phyloP scores from a whole-genome alignment of 257 asterid genomes.

The Hygrophila difformis region DNA sequence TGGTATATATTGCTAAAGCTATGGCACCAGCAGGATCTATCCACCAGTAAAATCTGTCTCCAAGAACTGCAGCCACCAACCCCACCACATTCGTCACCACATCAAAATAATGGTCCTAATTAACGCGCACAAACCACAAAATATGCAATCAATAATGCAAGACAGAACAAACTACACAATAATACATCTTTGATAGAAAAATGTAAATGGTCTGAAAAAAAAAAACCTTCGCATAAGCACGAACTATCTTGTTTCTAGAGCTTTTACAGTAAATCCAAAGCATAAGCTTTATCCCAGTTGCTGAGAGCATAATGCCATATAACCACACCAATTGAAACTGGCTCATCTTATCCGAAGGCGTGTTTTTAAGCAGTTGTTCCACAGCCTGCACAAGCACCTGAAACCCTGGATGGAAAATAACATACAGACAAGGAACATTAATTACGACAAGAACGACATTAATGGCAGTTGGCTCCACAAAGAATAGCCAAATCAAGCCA shows the following conservation, averaged over 20 bases:
- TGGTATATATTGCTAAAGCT: conserved; percentile 75
- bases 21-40: conserved; percentile 87
- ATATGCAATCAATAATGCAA: background rate
- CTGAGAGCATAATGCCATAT: conserved; percentile 66
- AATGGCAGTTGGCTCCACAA: too few species aligned
- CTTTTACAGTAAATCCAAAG: conserved; percentile 92
- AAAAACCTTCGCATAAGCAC: conserved; percentile 83
- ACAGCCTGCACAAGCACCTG: conserved; percentile 79
- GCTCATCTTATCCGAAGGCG: conserved; percentile 49
- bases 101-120: conserved; percentile 87
- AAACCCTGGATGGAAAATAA: conserved; percentile 42
- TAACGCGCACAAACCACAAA: background rate
- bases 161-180: too few species aligned
- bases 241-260: conserved; percentile 75
- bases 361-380: conserved; percentile 49
- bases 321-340: conserved; percentile 55
- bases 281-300: conserved; percentile 65
- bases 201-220: too few species aligned
- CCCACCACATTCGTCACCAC: conserved; percentile 87
- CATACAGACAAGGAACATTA: background rate
- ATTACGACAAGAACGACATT: background rate
- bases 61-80: conserved; percentile 75
- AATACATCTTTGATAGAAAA: too few species aligned
- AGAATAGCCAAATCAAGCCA: too few species aligned
- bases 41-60: conserved; percentile 81